These are phyloP conservation scores for Pelargonium myrrhifolium DNA, from an alignment of 441 rosid genomes.

Conservation along the genomic window DNA sequence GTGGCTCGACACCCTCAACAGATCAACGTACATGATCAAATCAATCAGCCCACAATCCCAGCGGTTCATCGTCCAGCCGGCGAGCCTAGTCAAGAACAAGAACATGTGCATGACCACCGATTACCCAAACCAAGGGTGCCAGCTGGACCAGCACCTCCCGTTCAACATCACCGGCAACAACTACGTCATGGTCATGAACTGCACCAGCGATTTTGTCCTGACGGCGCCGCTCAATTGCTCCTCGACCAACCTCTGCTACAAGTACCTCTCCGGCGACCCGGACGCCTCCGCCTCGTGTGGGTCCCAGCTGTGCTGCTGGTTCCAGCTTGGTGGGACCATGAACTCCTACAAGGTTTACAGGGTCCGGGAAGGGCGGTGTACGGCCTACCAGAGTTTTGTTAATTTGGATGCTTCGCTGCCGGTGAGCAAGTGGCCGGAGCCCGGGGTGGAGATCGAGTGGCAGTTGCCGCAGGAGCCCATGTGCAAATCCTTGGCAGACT, in stretches of 20 bases:
- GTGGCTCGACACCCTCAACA: no score
- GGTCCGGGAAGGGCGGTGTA: slow-evolving; percentile 34
- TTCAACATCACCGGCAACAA: no score
- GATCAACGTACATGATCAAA: no score
- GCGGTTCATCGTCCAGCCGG: no score
- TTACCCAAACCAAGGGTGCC: no score
- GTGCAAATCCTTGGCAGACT: slow-evolving; percentile 33
- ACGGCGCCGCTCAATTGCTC: slow-evolving; percentile 39
- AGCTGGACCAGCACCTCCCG: no score
- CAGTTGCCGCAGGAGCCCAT: slow-evolving; percentile 33
- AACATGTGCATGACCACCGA: no score
- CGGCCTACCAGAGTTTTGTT: slow-evolving; percentile 49
- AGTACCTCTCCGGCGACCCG: slow-evolving; percentile 29
- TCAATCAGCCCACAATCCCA: no score
- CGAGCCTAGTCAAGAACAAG: no score
- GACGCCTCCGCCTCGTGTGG: no score
- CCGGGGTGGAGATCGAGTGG: slow-evolving; percentile 54
- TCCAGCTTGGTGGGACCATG: slow-evolving; percentile 35
- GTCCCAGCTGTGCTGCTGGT: slow-evolving; percentile 35
- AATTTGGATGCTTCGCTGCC: slow-evolving; percentile 30
- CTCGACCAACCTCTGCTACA: slow-evolving; percentile 37
- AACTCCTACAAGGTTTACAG: slow-evolving; percentile 34
- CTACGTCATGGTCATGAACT: slow-evolving; percentile 39
- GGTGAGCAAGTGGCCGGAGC: slow-evolving; percentile 38
- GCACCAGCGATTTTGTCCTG: slow-evolving; percentile 23